Percentiles rank a stretch among this genome's conserved stretches.
Conservation (phyloP, 805 yeast genomes). For the Kodamaea nitidulidarum region DNA sequence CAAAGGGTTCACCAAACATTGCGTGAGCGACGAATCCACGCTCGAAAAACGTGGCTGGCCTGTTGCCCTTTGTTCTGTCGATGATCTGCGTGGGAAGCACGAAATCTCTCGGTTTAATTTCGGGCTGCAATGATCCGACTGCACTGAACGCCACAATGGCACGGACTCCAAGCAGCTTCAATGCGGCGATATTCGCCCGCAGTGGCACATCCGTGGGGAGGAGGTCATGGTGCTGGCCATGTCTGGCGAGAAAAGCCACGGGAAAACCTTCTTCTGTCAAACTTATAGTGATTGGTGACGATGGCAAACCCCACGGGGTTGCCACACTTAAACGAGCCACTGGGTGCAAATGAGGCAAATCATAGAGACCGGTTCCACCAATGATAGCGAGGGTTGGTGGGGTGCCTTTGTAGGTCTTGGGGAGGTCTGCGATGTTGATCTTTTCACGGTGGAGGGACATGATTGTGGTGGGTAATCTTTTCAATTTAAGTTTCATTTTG, state of each 20-base stretch:
- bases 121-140: conserved; percentile 89
- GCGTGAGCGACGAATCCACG: conserved; percentile 96
- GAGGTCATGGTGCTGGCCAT: conserved; percentile 84
- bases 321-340: conserved; percentile 77
- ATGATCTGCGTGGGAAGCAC: conserved; percentile 95
- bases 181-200: conserved; percentile 93
- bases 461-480: neutral
- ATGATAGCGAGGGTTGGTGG: conserved; percentile 82
- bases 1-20: conserved; percentile 96
- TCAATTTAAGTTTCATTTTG: neutral
- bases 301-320: conserved; percentile 98
- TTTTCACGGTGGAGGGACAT: conserved; percentile 39
- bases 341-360: conserved; percentile 73
- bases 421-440: conserved; percentile 29
- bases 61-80: conserved; percentile 93
- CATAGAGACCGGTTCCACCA: conserved; percentile 98
- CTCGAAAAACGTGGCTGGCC: conserved; percentile 86
- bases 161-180: conserved; percentile 80
- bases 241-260: conserved; percentile 92
- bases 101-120: conserved; percentile 91
- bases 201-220: conserved; percentile 91
- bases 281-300: conserved; percentile 90
- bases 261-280: conserved; percentile 71
- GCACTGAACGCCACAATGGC: conserved; percentile 92
- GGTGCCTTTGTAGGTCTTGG: conserved; percentile 49